Conservation (phyloP, 2,329 filamentous ascomycete species). For the Stagonosporopsis vannaccii region DNA sequence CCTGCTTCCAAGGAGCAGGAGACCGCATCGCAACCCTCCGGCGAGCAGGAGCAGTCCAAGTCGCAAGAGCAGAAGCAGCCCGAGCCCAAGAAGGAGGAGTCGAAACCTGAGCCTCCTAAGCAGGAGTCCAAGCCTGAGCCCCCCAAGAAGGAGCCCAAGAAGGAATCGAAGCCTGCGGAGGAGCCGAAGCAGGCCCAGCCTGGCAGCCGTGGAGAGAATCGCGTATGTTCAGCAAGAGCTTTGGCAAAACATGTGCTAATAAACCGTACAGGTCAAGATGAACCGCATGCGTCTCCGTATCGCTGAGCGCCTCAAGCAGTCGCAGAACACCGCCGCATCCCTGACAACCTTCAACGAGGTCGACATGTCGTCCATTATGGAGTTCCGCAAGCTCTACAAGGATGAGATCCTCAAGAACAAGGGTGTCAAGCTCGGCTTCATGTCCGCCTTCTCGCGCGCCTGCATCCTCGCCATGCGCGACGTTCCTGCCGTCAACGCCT, state of each 20-base stretch:
- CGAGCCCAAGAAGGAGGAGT: conserved; percentile 47
- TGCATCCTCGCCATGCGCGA: conserved; percentile 92
- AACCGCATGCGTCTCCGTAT: conserved; percentile 99
- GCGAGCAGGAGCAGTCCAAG: conserved; percentile 56
- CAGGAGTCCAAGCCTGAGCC: conserved; percentile 44
- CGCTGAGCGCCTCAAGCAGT: conserved; percentile 97
- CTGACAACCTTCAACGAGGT: conserved; percentile 99
- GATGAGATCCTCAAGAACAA: conserved; percentile 95
- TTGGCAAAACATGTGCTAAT: conserved; percentile 16
- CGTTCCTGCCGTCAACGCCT: conserved; percentile 92
- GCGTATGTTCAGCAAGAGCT: conserved; percentile 66
- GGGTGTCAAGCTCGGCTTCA: conserved; percentile 98
- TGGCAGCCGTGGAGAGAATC: conserved; percentile 84
- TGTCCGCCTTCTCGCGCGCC: conserved; percentile 95
- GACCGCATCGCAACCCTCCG: conserved; percentile 62
- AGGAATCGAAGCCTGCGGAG: conserved; percentile 40
- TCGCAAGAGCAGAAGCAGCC: conserved; percentile 48
- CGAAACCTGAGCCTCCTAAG: conserved; percentile 47
- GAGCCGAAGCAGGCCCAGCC: conserved; percentile 48
- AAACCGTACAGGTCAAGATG: conserved; percentile 85
- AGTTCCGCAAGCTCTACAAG: conserved; percentile 97
- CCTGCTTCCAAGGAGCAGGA: conserved; percentile 64
- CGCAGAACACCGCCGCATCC: conserved; percentile 96
- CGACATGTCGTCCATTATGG: conserved; percentile 97
- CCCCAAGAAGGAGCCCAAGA: conserved; percentile 23